Conservation (phyloP, 768 basidiomycete species). For the Vararia minispora region DNA sequence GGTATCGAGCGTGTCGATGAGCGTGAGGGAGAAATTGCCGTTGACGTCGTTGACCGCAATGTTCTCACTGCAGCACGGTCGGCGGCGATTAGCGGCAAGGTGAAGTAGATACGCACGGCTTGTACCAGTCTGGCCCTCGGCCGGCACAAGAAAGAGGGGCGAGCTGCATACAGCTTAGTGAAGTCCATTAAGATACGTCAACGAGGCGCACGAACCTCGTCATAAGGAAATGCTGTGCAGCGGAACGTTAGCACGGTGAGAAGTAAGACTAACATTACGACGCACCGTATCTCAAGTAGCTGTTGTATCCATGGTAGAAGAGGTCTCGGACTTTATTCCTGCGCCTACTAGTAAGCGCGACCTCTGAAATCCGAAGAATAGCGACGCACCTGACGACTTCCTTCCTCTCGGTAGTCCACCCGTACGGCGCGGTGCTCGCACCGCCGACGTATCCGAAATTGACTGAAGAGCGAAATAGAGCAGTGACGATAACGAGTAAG, state of each 20-base stretch:
- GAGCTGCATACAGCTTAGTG: constrained; percentile 35
- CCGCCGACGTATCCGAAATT: background rate
- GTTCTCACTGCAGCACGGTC: constrained; percentile 44
- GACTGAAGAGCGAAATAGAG: too few relatives aligned
- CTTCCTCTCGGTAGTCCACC: constrained; percentile 52
- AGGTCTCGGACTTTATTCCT: constrained; percentile 67
- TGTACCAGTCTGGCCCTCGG: constrained; percentile 77
- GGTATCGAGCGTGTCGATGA: constrained; percentile 78
- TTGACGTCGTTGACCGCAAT: constrained; percentile 84
- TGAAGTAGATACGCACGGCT: constrained; percentile 45
- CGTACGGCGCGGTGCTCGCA: constrained; percentile 2
- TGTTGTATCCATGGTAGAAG: constrained; percentile 86
- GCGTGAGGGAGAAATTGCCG: constrained; percentile 83
- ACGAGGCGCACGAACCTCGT: constrained; percentile 43
- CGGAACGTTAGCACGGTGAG: constrained; percentile 6
- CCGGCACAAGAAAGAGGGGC: constrained; percentile 80
- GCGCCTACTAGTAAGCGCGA: too few relatives aligned
- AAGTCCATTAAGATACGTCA: constrained; percentile 4
- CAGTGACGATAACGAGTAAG: too few relatives aligned
- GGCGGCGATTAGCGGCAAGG: constrained; percentile 8
- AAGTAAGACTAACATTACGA: constrained; percentile 11
- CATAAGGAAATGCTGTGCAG: constrained; percentile 64
- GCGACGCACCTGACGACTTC: constrained; percentile 39
- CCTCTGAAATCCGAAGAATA: too few relatives aligned
- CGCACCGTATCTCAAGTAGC: constrained; percentile 77